Conservation (phyloP, 2,329 filamentous ascomycete species). For the Alternaria metachromatica region DNA sequence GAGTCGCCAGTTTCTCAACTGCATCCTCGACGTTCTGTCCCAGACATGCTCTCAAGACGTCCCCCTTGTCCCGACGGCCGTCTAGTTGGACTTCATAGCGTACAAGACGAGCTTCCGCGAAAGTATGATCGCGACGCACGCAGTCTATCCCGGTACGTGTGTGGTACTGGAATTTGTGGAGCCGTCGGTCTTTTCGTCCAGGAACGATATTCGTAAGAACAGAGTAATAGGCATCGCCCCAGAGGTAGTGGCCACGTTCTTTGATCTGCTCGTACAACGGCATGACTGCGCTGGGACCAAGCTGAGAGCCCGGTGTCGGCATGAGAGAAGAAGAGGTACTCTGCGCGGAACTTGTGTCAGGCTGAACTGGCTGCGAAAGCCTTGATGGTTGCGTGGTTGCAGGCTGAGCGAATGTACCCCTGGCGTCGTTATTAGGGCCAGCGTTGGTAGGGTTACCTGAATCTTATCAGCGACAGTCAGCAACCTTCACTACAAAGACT, state of each 20-base stretch:
- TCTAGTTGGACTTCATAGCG: neutral
- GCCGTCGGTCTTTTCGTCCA: neutral
- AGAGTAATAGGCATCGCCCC: neutral
- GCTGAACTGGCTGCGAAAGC: neutral
- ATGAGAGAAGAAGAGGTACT: neutral
- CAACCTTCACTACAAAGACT: neutral
- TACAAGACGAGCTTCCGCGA: neutral
- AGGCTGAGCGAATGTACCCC: neutral
- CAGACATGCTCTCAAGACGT: neutral
- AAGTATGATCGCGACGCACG: neutral
- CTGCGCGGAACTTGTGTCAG: neutral
- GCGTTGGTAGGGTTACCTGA: rapidly evolving
- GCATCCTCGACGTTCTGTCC: neutral
- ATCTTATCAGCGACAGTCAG: neutral
- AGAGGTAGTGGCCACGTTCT: neutral
- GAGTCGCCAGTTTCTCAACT: neutral
- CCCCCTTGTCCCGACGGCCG: rapidly evolving
- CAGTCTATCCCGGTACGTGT: no score
- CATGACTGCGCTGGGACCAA: neutral
- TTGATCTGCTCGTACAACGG: neutral
- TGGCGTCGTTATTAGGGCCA: neutral
- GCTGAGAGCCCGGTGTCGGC: neutral
- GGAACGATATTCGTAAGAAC: neutral
- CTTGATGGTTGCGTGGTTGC: neutral
- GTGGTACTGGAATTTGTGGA: neutral